Evolutionary conservation across 768 basidiomycete species (phyloP).

Genomic region (Mycena epipterygia): DNA sequence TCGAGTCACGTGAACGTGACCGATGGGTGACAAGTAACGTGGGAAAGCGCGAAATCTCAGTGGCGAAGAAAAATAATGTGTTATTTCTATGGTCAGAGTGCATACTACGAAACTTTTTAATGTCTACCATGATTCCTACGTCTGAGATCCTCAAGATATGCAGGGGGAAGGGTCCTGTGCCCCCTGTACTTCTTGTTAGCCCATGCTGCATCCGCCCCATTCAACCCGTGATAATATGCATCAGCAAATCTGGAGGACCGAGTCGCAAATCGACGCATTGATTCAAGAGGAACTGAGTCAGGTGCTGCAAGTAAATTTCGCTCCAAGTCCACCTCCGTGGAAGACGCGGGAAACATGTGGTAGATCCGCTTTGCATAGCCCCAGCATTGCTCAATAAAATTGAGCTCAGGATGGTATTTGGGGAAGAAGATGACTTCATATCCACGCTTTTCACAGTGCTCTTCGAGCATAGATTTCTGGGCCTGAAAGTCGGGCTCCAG

Average conservation of each 20-base stretch:
- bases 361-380: slow-evolving; percentile 44
- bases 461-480: slow-evolving; percentile 49
- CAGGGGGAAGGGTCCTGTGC: slow-evolving; percentile 36
- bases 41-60: slow-evolving; percentile 2
- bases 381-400: slow-evolving; percentile 43
- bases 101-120: neutral
- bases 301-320: slow-evolving; percentile 42
- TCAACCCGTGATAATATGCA: slow-evolving; percentile 42
- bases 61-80: neutral
- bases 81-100: neutral
- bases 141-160: neutral
- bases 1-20: neutral
- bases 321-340: slow-evolving; percentile 42
- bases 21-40: neutral
- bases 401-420: slow-evolving; percentile 46
- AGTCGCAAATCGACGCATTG: slow-evolving; percentile 36
- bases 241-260: slow-evolving; percentile 41
- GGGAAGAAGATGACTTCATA: slow-evolving; percentile 45
- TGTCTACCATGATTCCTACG: neutral
- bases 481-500: slow-evolving; percentile 57
- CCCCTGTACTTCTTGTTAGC: slow-evolving; percentile 39
- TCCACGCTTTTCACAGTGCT: slow-evolving; percentile 36
- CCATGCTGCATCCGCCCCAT: slow-evolving; percentile 40
- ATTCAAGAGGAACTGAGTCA: slow-evolving; percentile 39
- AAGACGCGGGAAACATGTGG: slow-evolving; percentile 33